Base-by-base conservation (phyloP, 192 early-diverging fungal genomes). In the Helicostylum pulchrum region DNA sequence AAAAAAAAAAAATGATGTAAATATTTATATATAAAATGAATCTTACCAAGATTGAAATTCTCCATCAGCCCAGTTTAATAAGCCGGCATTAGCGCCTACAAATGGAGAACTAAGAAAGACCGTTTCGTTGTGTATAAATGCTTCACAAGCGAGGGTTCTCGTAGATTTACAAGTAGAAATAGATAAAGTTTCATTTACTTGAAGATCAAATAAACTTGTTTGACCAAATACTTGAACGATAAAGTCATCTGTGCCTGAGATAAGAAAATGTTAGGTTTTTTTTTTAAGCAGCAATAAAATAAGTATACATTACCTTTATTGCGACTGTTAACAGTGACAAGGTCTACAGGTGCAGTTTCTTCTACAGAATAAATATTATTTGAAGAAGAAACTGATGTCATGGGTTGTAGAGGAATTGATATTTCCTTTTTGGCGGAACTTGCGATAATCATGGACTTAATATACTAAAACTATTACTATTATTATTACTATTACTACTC, bases 41-140 rank as follows among this genome's bases (percentile, higher is more conserved):
- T 39, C 53, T 61, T 68, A 68, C 66, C 66, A 64, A 64, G 55
- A 52, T 55, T 74, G 66, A 46, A 74, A 74, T 52, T 74, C 72
- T 19, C 66, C 66, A 49, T 50, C 42, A 46, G 61, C 55, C 66
- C 72, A 74, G 4, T 46, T 53, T 52, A 66, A 48, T 6, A 61
- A 45, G 8, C 65, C 59, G 34, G 70, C 26, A 65, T 64, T 32
- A 17, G 19, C 31, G 20, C 57, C 72, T 23, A 49, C 26, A 32
- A 65, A 43, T 14, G 72, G 72, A 30, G 60, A 65, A 36, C 31
- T 53, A 44, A 74, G 36, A 57, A 74, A 74, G 32, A 69, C 63
- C 34, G 72, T 74, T 12, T 65, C 50, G 49, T 69, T 61, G 50
- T 59, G 65, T 55, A 69, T 68, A 62, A 69, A 74, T 17, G 67